These are phyloP conservation scores for Sporothrix mexicana DNA, from an alignment of 2,329 filamentous ascomycete species.

Conservation along the genomic window DNA sequence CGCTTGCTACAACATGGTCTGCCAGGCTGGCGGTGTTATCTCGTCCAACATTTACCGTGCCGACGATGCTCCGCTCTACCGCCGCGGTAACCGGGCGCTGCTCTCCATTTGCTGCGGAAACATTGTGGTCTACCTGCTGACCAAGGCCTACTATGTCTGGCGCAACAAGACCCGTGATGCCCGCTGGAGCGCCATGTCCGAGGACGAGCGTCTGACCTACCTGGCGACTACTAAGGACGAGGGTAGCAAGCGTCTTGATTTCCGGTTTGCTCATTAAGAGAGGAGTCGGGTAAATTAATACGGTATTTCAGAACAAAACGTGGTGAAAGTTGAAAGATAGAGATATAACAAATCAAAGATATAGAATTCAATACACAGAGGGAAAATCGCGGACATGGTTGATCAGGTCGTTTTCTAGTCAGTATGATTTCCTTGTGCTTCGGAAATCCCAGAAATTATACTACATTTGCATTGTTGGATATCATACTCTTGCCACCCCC, in stretches of 20 bases:
- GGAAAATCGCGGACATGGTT: too few species aligned
- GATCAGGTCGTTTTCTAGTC: too few species aligned
- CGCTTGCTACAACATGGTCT: constrained; percentile 66
- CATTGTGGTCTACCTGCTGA: constrained; percentile 42
- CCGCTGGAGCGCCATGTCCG: constrained; percentile 44
- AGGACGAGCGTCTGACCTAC: constrained; percentile 43
- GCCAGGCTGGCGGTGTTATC: constrained; percentile 52
- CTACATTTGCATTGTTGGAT: too few species aligned
- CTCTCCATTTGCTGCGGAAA: constrained; percentile 53
- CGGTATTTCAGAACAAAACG: neutral
- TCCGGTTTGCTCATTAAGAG: constrained; percentile 44
- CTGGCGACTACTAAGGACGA: constrained; percentile 44
- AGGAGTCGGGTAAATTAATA: too few species aligned
- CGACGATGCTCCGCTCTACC: constrained; percentile 55
- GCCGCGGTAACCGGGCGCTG: constrained; percentile 60
- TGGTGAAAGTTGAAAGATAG: neutral
- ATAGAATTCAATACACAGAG: too few species aligned
- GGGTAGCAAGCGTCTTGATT: constrained; percentile 46
- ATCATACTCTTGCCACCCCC: too few species aligned
- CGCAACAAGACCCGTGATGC: constrained; percentile 43
- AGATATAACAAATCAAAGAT: neutral
- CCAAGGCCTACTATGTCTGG: constrained; percentile 45
- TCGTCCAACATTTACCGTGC: constrained; percentile 50
- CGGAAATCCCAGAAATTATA: too few species aligned
- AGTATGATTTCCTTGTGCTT: too few species aligned